A percentile compares a stretch with the other conserved stretches of the same genome.
These are phyloP conservation scores for Amanita polypyramis DNA, from an alignment of 768 basidiomycete species.

Conservation along the genomic window DNA sequence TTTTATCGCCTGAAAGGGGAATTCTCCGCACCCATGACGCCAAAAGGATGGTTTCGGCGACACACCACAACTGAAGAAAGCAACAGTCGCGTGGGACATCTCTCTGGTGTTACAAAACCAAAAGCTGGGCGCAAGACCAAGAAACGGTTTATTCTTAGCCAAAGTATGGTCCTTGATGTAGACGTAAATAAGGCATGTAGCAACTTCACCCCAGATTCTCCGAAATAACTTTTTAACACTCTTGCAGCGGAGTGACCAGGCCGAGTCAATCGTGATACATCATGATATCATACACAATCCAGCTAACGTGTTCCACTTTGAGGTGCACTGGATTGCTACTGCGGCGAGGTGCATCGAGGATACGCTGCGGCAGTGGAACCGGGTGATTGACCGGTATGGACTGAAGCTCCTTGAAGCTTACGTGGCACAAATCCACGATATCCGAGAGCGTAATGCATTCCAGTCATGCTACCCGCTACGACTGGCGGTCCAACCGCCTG, in stretches of 20 bases:
- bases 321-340: slow-evolving; percentile 94
- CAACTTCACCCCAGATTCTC: background rate
- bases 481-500: slow-evolving; percentile 67
- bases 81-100: slow-evolving; percentile 20
- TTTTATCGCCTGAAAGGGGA: slow-evolving; percentile 80
- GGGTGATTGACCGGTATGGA: slow-evolving; percentile 81
- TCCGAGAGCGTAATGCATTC: slow-evolving; percentile 79
- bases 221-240: slow-evolving; percentile 1
- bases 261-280: slow-evolving; percentile 82
- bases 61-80: slow-evolving; percentile 33
- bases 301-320: slow-evolving; percentile 91
- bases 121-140: slow-evolving; percentile 32
- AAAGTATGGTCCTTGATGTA: slow-evolving; percentile 86
- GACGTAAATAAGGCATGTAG: slow-evolving; percentile 58
- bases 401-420: slow-evolving; percentile 90
- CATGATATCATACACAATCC: slow-evolving; percentile 95
- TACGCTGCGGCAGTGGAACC: slow-evolving; percentile 68
- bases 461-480: slow-evolving; percentile 83
- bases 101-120: slow-evolving; percentile 24
- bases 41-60: slow-evolving; percentile 64
- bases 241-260: slow-evolving; percentile 66
- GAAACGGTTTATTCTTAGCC: slow-evolving; percentile 67
- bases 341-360: slow-evolving; percentile 90
- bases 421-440: slow-evolving; percentile 84
- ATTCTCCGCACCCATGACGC: slow-evolving; percentile 60